A percentile compares a stretch with the other conserved stretches of the same genome.
phyloP scores from a whole-genome alignment of 352 stramenopile genomes.

The Pythium volutum region DNA sequence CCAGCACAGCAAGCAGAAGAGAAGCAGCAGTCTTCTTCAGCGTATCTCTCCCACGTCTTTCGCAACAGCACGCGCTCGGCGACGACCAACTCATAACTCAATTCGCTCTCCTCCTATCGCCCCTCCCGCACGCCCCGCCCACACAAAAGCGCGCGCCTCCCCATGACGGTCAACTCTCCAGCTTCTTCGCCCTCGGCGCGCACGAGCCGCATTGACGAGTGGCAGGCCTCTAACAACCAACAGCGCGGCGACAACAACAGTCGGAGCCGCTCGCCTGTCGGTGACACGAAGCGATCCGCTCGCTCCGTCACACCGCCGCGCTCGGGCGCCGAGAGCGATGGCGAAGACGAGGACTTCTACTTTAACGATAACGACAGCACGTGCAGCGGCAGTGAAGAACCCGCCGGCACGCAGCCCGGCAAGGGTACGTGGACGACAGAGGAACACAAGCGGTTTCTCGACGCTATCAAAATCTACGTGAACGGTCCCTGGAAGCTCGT shows the following conservation, averaged over 20 bases:
- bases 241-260: conserved; percentile 5
- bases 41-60: background rate
- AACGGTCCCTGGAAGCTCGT: conserved; percentile 71
- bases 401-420: conserved; percentile 12
- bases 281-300: conserved; percentile 2
- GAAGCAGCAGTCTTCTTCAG: background rate
- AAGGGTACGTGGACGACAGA: conserved; percentile 59
- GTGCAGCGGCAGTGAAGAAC: conserved; percentile 21
- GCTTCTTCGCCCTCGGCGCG: conserved; percentile 13
- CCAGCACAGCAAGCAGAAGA: background rate
- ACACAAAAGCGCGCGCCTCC: no score
- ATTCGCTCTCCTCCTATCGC: background rate
- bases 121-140: no score
- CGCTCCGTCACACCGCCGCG: conserved; percentile 8
- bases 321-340: conserved; percentile 16
- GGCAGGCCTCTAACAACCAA: conserved; percentile 10
- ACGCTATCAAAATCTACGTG: conserved; percentile 69
- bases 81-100: conserved; percentile 5
- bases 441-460: conserved; percentile 67
- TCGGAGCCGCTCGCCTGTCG: conserved; percentile 3
- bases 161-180: conserved; percentile 14
- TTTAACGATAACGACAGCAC: conserved; percentile 21
- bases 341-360: conserved; percentile 14
- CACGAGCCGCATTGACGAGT: conserved; percentile 17
- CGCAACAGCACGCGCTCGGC: no score